phyloP scores from a whole-genome alignment of 2,329 filamentous ascomycete species.

The Colletotrichum orchidophilum region DNA sequence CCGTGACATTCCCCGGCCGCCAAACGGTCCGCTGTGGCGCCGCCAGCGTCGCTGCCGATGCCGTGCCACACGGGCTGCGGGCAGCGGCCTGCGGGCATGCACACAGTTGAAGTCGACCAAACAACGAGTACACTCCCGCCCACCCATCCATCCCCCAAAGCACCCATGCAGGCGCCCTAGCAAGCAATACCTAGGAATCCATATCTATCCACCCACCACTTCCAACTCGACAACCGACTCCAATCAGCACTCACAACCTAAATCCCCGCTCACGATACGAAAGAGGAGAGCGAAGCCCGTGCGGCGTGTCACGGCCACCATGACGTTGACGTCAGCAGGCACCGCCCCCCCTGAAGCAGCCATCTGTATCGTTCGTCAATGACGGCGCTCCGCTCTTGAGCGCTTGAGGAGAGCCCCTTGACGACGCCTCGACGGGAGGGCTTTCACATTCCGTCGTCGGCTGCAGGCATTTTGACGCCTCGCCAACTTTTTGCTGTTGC shows the following conservation, averaged over 20 bases:
- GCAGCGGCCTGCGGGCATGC: neutral
- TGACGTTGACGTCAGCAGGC: conserved; percentile 19
- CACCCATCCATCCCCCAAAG: neutral
- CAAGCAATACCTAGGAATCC: neutral
- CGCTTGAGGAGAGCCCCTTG: neutral
- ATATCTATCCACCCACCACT: neutral
- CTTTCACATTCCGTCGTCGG: neutral
- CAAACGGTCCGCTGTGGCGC: conserved; percentile 23
- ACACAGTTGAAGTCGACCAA: neutral
- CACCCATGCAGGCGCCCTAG: neutral
- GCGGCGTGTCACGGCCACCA: neutral
- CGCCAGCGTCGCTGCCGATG: conserved; percentile 22
- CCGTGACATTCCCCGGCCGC: conserved; percentile 30
- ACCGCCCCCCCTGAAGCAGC: neutral
- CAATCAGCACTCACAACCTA: conserved; percentile 10
- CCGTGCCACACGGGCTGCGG: conserved; percentile 4
- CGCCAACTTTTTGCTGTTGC: neutral
- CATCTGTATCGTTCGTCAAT: neutral
- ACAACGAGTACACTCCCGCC: neutral
- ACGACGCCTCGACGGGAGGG: neutral
- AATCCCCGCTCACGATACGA: conserved; percentile 10
- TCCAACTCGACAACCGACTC: conserved; percentile 19
- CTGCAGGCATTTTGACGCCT: neutral
- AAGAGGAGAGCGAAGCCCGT: conserved; percentile 9
- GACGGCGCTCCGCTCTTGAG: neutral